phyloP scores from a whole-genome alignment of 2,329 filamentous ascomycete species.

The Cladosporium phlei region DNA sequence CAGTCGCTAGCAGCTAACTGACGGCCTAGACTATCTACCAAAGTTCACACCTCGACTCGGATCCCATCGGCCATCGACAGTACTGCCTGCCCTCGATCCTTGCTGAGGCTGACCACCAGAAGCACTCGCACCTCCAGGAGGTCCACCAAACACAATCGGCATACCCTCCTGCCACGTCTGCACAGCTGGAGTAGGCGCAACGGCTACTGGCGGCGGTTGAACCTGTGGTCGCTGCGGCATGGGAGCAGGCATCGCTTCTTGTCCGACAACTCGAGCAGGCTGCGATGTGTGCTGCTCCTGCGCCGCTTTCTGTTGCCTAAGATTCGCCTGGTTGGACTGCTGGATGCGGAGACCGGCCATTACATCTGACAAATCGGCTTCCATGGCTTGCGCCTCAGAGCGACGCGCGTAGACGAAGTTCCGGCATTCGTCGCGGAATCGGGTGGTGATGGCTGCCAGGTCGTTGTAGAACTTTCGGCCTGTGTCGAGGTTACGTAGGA shows the following conservation, averaged over 20 bases:
- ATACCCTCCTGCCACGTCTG: conserved; percentile 33
- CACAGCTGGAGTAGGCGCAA: conserved; percentile 19
- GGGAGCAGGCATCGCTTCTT: conserved; percentile 55
- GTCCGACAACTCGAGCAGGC: conserved; percentile 26
- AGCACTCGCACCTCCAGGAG: neutral
- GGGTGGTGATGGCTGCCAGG: conserved; percentile 76
- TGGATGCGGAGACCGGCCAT: conserved; percentile 55
- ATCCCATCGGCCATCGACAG: conserved; percentile 25
- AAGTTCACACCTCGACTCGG: conserved; percentile 27
- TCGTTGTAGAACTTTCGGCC: conserved; percentile 97
- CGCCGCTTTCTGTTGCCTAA: conserved; percentile 40
- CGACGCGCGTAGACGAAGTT: conserved; percentile 76
- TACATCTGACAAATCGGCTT: conserved; percentile 60
- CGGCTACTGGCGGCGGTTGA: conserved; percentile 33
- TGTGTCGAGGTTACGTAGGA: conserved; percentile 83
- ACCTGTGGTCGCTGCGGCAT: conserved; percentile 34
- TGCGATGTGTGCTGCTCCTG: conserved; percentile 31
- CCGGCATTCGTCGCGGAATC: conserved; percentile 75
- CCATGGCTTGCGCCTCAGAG: conserved; percentile 72
- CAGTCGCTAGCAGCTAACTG: too few species aligned
- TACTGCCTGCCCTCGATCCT: conserved; percentile 6
- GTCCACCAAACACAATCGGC: conserved; percentile 32
- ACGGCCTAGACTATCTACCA: neutral
- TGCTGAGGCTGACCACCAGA: conserved; percentile 4
- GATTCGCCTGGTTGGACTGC: conserved; percentile 37